These are phyloP conservation scores for Paxillus involutus DNA, from an alignment of 768 basidiomycete species.

Conservation along the genomic window DNA sequence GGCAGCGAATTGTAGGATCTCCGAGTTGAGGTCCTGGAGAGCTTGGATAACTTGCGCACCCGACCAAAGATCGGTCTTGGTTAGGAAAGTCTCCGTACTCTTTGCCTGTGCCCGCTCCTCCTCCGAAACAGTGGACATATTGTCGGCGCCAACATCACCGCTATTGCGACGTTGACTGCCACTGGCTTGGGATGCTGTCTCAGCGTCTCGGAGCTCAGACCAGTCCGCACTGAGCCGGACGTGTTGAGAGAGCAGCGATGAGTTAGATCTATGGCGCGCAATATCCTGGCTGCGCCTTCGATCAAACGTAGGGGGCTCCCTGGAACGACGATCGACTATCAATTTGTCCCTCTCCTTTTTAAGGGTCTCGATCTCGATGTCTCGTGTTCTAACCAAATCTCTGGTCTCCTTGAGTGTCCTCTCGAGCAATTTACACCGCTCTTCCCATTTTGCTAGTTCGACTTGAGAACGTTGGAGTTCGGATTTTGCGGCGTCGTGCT, in stretches of 20 bases:
- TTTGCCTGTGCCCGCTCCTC: constrained; percentile 60
- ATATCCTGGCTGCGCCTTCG: constrained; percentile 30
- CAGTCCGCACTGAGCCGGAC: constrained; percentile 33
- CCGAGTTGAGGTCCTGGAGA: constrained; percentile 76
- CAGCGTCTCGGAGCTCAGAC: constrained; percentile 26
- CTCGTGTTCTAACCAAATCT: constrained; percentile 55
- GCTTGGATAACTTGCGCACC: constrained; percentile 78
- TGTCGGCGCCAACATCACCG: constrained; percentile 17
- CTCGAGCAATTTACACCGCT: constrained; percentile 63
- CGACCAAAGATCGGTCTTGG: constrained; percentile 72
- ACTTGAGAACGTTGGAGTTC: constrained; percentile 54
- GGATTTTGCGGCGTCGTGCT: constrained; percentile 54
- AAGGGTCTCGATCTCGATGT: constrained; percentile 59
- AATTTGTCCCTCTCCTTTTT: constrained; percentile 38
- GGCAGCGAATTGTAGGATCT: constrained; percentile 79
- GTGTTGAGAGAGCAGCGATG: constrained; percentile 28
- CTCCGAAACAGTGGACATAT: constrained; percentile 35
- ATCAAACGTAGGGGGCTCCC: constrained; percentile 22
- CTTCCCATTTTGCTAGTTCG: constrained; percentile 57
- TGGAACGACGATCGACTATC: constrained; percentile 21
- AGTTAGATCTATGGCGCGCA: constrained; percentile 28
- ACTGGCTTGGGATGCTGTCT: constrained; percentile 12
- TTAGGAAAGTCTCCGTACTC: constrained; percentile 66
- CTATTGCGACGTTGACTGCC: constrained; percentile 12
- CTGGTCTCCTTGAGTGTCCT: constrained; percentile 62